Evolutionary conservation across 441 rosid genomes (phyloP).

Genomic region (Populus hybrid): DNA sequence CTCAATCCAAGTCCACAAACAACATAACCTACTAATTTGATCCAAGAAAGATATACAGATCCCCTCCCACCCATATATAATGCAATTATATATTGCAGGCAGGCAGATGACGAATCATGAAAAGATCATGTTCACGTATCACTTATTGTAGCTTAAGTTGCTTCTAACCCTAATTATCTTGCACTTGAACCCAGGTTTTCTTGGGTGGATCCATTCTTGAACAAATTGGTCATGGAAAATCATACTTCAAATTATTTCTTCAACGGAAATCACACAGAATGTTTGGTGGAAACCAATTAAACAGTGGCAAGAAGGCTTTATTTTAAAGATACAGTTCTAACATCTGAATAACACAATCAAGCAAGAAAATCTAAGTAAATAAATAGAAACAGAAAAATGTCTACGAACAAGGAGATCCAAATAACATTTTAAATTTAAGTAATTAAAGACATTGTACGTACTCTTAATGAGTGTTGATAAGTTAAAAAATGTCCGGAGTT

Average conservation of each 20-base stretch:
- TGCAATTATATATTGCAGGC: neutral
- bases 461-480: slow-evolving; percentile 71
- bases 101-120: neutral
- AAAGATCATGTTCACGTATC: neutral
- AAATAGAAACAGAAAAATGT: neutral
- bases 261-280: neutral
- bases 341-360: neutral
- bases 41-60: neutral
- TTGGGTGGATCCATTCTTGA: neutral
- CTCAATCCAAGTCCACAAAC: neutral
- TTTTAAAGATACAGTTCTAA: no score
- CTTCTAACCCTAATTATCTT: neutral
- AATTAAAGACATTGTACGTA: slow-evolving; percentile 12
- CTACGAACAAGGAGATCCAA: neutral
- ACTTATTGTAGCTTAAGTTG: neutral
- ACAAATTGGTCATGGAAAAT: neutral
- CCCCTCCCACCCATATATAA: neutral
- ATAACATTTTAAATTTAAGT: neutral
- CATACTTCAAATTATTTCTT: neutral
- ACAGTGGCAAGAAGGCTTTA: neutral
- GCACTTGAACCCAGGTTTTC: neutral
- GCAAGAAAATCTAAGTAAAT: neutral
- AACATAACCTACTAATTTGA: neutral
- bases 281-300: neutral
- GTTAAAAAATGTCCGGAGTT: slow-evolving; percentile 61